Percentiles rank a stretch among this genome's conserved stretches.
phyloP scores from a whole-genome alignment of 2,329 filamentous ascomycete species.

The Cercospora zeina region DNA sequence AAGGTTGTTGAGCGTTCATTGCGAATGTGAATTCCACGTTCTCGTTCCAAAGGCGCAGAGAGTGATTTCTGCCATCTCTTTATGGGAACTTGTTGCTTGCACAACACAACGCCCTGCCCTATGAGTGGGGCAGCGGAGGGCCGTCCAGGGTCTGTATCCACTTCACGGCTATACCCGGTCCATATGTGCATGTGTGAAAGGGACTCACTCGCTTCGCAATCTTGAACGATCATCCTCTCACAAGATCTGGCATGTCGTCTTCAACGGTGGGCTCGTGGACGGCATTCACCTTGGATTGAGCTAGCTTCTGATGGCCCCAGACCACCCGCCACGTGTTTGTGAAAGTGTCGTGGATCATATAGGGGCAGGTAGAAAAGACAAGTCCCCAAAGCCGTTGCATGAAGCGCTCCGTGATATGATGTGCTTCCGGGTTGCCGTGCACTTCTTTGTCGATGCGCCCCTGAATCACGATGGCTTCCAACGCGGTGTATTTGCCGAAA shows the following conservation, averaged over 20 bases:
- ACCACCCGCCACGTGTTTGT: conserved; percentile 7
- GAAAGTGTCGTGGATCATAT: conserved; percentile 5
- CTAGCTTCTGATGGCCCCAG: conserved; percentile 14
- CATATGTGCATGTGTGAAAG: background rate
- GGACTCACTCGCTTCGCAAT: background rate
- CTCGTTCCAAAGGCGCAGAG: no score
- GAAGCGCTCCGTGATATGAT: conserved; percentile 45
- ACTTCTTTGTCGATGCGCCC: conserved; percentile 16
- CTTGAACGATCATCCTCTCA: background rate
- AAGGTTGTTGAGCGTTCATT: conserved; percentile 19
- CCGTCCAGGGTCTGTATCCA: conserved; percentile 6
- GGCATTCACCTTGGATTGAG: background rate
- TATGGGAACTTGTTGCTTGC: conserved; percentile 28
- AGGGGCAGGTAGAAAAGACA: conserved; percentile 39
- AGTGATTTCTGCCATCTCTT: no score
- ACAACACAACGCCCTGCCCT: conserved; percentile 42
- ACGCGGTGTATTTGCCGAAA: conserved; percentile 23
- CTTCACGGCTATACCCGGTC: background rate
- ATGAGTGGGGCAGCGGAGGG: background rate
- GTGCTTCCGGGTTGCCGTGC: conserved; percentile 32
- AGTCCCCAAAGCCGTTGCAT: conserved; percentile 51
- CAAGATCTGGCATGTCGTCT: background rate
- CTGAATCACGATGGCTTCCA: conserved; percentile 29
- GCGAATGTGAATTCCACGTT: background rate
- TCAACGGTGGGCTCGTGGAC: background rate